Base-by-base conservation (phyloP, 1,284 basidiomycete genomes). In the Trichosporon coremiiforme region DNA sequence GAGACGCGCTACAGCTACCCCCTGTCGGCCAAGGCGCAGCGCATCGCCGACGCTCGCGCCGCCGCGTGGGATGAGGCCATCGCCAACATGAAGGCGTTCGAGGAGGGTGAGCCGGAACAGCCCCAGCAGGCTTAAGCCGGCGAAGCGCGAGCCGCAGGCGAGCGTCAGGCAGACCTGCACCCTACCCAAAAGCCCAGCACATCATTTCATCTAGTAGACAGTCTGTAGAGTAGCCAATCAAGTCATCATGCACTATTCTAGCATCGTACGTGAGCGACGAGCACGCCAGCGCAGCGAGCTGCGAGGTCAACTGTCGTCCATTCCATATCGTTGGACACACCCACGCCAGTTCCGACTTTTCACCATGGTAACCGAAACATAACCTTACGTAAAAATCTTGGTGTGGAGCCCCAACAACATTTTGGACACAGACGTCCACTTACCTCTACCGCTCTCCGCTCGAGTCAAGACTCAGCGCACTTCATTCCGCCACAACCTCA, bases 401-500 rank as follows among this genome's bases (percentile, higher is more conserved):
- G 25, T 33, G 17, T 13, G 57, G 57, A 33, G 57, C 57, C 57
- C 57, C 57, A 62, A 62, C 57, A 62, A 33, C 57, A 62, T 33
- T 62, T 62, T 62, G 57, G 57, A 15, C 9, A 1, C 25, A 10
- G 10, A 25, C 25, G 13, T 15, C 31, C 29, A 62, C 4, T n/a
- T n/a, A 4, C 17, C 41, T 45, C 41, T 13, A 38, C 25, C 25
- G 25, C 25, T 25, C 25, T 25, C 25, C 25, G 25, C 25, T 25
- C 25, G 25, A 25, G 25, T 25, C 25, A 25, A 25, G 25, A 25
- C 25, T 25, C 25, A 25, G 25, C 15, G 25, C 53, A 57, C 25
- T 13, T 29, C 29, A 20, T 57, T 92, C 53, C 92, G 89, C 85
- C 73, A 87, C 25, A 25, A 25, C 25, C 25, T 25, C 25, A 25